Evolutionary conservation across 148 eudicot species (phyloP).

Genomic region (Diospyros lotus): DNA sequence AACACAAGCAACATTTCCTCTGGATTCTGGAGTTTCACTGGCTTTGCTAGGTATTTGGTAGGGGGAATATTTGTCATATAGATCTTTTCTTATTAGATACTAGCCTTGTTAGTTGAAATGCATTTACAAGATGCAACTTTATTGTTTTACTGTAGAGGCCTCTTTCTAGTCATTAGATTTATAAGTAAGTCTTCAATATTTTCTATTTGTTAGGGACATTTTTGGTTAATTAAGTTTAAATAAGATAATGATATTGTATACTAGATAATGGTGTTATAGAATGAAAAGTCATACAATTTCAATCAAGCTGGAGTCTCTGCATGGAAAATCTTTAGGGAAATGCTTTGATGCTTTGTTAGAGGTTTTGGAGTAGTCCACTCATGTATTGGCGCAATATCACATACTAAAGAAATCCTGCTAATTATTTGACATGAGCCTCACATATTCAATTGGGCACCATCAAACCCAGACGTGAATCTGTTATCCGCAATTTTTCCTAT

Average conservation of each 20-base stretch:
- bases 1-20: not conserved
- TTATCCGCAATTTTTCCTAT: not conserved
- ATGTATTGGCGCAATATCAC: too few species aligned
- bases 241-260: too few species aligned
- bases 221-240: conserved; percentile 3
- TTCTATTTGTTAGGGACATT: not conserved
- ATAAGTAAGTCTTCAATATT: not conserved
- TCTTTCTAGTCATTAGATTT: not conserved
- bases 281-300: too few species aligned
- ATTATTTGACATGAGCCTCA: not conserved
- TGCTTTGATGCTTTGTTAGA: not conserved
- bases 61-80: too few species aligned
- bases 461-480: not conserved
- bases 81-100: not conserved
- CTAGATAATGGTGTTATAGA: too few species aligned
- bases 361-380: not conserved
- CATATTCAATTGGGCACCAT: conserved; percentile 1
- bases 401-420: not conserved
- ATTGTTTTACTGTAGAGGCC: not conserved
- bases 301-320: too few species aligned
- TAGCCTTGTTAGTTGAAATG: not conserved
- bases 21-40: not conserved
- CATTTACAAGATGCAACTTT: not conserved
- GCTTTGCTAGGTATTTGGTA: not conserved
- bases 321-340: not conserved